Evolutionary conservation across 169 alveolate genomes (phyloP).

Genomic region (Eimeria praecox): DNA sequence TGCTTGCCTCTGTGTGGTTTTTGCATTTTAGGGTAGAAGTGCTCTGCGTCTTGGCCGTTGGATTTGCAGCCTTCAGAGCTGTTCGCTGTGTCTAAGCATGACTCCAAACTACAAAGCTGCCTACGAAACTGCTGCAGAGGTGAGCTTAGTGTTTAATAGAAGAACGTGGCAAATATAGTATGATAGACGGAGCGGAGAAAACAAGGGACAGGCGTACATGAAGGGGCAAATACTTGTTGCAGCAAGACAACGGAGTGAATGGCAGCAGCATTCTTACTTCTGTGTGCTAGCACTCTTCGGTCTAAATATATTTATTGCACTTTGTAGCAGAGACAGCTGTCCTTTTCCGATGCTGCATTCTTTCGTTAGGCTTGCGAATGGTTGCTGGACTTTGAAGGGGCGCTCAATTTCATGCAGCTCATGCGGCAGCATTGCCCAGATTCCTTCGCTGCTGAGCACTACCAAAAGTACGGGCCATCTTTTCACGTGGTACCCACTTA

Average conservation of each 20-base stretch:
- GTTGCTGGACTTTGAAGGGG: slow-evolving; percentile 80
- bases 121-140: slow-evolving; percentile 81
- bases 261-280: not conserved
- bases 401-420: slow-evolving; percentile 55
- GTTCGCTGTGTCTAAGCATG: slow-evolving; percentile 59
- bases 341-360: not conserved
- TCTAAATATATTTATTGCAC: not conserved
- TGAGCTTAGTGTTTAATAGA: not conserved
- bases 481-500: not conserved
- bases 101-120: slow-evolving; percentile 77
- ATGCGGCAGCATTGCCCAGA: slow-evolving; percentile 80
- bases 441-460: slow-evolving; percentile 54
- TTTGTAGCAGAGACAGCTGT: not conserved
- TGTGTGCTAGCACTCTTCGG: not conserved
- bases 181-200: not conserved
- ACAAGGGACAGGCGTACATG: not conserved
- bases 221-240: not conserved
- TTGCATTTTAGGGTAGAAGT: slow-evolving; percentile 69
- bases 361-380: slow-evolving; percentile 73
- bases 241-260: not conserved
- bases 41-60: slow-evolving; percentile 79
- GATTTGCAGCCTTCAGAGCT: slow-evolving; percentile 70
- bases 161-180: not conserved
- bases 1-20: not conserved
- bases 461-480: slow-evolving; percentile 21